phyloP scores from a whole-genome alignment of 2,329 filamentous ascomycete species.

The Colletotrichum australisinense region DNA sequence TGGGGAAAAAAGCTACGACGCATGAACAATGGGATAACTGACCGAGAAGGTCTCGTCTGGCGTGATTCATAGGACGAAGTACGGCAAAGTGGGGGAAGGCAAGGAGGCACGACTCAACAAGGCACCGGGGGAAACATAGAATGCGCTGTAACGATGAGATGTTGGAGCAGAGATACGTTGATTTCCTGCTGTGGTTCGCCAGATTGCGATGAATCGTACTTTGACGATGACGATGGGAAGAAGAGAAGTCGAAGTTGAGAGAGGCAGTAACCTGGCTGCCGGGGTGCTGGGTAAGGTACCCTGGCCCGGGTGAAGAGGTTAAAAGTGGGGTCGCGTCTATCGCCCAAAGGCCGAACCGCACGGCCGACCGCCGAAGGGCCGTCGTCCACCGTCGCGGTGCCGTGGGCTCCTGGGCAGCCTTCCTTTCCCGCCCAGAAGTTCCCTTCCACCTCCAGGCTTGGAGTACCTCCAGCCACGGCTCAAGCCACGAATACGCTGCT shows the following conservation, averaged over 20 bases:
- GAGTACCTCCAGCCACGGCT: not conserved
- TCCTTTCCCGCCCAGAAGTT: not conserved
- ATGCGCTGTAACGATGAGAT: not conserved
- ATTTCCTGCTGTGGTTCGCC: conserved; percentile 15
- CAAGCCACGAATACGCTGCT: not conserved
- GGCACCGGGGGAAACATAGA: not conserved
- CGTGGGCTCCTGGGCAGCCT: not conserved
- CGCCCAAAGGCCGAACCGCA: not conserved
- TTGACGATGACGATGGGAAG: not conserved
- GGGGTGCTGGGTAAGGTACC: not conserved
- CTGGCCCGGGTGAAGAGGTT: conserved; percentile 6
- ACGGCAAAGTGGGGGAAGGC: not conserved
- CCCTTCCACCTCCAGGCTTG: not conserved
- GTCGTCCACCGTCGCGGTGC: not conserved
- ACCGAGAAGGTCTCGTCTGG: not conserved
- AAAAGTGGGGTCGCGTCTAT: conserved; percentile 12
- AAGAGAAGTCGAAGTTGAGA: conserved; percentile 20
- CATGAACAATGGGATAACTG: conserved; percentile 21
- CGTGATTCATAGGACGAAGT: not conserved
- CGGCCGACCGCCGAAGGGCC: conserved; percentile 23
- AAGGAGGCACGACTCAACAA: too few species aligned
- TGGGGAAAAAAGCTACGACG: conserved; percentile 2
- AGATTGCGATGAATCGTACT: conserved; percentile 11
- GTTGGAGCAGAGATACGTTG: not conserved
- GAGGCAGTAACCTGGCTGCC: not conserved